A percentile compares a stretch with the other conserved stretches of the same genome.
phyloP scores from a whole-genome alignment of 106 monocot genomes.

The Alisma plantagoaquatica region DNA sequence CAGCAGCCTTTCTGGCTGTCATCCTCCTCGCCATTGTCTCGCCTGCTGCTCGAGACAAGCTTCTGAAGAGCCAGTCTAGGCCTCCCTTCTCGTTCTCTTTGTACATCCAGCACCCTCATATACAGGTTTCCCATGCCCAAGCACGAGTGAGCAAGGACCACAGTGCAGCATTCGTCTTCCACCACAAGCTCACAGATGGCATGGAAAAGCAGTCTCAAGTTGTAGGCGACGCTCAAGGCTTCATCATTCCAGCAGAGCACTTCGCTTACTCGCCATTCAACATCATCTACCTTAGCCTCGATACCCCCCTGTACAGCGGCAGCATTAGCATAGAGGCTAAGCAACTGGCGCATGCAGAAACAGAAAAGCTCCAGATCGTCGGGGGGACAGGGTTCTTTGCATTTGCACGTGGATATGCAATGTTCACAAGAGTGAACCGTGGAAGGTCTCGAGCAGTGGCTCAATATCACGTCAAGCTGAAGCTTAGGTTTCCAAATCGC shows the following conservation, averaged over 20 bases:
- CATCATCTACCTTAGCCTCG: conserved; percentile 36
- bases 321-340: conserved; percentile 40
- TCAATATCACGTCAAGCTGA: conserved; percentile 18
- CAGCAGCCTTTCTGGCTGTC: conserved; percentile 33
- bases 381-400: conserved; percentile 56
- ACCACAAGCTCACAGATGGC: conserved; percentile 31
- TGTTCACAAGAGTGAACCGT: conserved; percentile 5
- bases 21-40: conserved; percentile 39
- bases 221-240: conserved; percentile 41
- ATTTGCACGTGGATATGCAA: conserved; percentile 42
- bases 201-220: conserved; percentile 21
- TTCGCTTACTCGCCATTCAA: conserved; percentile 32
- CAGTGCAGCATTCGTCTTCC: conserved; percentile 28
- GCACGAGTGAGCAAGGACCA: neutral
- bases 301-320: conserved; percentile 31
- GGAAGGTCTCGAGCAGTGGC: neutral
- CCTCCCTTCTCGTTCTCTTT: neutral
- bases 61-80: neutral
- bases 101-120: neutral
- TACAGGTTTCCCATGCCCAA: neutral
- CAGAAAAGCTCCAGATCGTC: conserved; percentile 27
- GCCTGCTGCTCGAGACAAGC: conserved; percentile 8
- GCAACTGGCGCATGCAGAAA: neutral
- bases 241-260: conserved; percentile 21
- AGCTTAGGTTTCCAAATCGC: conserved; percentile 11